phyloP scores from a whole-genome alignment of 1,284 basidiomycete species.

The Cutaneotrichosporon cavernicola region DNA sequence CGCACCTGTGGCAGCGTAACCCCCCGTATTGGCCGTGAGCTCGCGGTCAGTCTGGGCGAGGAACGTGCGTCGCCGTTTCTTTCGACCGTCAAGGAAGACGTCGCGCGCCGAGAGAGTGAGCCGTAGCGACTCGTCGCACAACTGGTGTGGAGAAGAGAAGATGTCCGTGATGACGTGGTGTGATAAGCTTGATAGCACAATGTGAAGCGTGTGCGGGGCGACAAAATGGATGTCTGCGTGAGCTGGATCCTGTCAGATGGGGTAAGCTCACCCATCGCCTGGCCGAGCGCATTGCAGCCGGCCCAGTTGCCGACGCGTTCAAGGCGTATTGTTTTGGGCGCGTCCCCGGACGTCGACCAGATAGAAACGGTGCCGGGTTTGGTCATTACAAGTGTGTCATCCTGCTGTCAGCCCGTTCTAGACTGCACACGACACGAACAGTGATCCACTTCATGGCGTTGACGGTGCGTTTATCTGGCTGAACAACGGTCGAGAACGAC shows the following conservation, averaged over 20 bases:
- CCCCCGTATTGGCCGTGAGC: conserved; percentile 28
- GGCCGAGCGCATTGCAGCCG: conserved; percentile 36
- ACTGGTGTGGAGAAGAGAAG: conserved; percentile 30
- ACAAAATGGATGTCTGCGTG: conserved; percentile 33
- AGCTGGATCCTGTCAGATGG: conserved; percentile 1
- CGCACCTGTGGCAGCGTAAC: conserved; percentile 27
- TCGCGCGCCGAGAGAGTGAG: conserved; percentile 35
- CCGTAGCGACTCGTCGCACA: conserved; percentile 27
- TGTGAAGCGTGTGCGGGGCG: conserved; percentile 24
- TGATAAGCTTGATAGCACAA: conserved; percentile 40
- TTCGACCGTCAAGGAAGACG: conserved; percentile 35
- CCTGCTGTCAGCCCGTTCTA: conserved; percentile 23
- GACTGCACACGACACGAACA: conserved; percentile 20
- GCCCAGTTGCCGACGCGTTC: conserved; percentile 46
- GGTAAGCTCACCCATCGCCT: conserved; percentile 36
- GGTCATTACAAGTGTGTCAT: conserved; percentile 38
- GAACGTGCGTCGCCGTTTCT: conserved; percentile 16
- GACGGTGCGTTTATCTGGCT: conserved; percentile 31
- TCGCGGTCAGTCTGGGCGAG: conserved; percentile 17
- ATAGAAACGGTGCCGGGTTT: conserved; percentile 42
- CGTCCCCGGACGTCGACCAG: conserved; percentile 26
- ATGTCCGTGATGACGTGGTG: conserved; percentile 37
- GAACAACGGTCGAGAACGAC: conserved; percentile 7
- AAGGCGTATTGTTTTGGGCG: conserved; percentile 25
- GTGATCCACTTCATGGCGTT: conserved; percentile 38